Evolutionary conservation across 352 stramenopile species (phyloP), one percentile per base, ranked within the genome.

Genomic region (Globisporangium solare): DNA sequence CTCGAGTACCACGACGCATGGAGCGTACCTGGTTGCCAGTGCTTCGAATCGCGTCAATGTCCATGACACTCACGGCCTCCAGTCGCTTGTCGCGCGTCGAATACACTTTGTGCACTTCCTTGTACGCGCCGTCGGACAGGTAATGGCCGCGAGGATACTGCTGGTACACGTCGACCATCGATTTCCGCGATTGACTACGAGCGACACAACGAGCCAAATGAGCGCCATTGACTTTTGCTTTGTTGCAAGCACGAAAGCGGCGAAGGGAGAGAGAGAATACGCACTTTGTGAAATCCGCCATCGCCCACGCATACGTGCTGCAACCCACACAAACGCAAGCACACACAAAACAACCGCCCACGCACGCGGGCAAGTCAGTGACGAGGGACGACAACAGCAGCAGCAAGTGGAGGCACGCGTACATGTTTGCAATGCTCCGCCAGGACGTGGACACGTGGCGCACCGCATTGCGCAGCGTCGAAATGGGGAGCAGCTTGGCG

Each of bases 1-100:
- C 10, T 7, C 46, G 2, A 51, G 46, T 6, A 52, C 10, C 12
- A 43, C 18, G 43, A 21, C 2, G 24, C 24, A 22, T 1, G 11
- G 3, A 17, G 55, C 68, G 32, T 66, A 92, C 90, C 63, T 97
- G 76, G 56, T 98, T 97, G 14, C 87, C 90, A 15, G 76, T 89
- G 32, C 68, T 68, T 55, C 88, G 72, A 47, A 98, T 94, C 15
- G 74, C 67, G n/a, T 79, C 75, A 43, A 98, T 83, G 74, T 99
- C 86, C 94, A 97, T 98, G 35, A 95, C 77, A 41, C 88, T 92
- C 18, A 96, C 70, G 56, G 79, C 83, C 55, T 96, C 83, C 12
- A 92, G 56, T 11, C 72, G 69, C 32, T 83, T 74, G 40, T 86
- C 42, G 13, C 72, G 63, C 11, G 66, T 69, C 4, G 79, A 85